Evolutionary conservation across 2,329 filamentous ascomycete genomes (phyloP).

Genomic region (Tolypocladium nubicola): DNA sequence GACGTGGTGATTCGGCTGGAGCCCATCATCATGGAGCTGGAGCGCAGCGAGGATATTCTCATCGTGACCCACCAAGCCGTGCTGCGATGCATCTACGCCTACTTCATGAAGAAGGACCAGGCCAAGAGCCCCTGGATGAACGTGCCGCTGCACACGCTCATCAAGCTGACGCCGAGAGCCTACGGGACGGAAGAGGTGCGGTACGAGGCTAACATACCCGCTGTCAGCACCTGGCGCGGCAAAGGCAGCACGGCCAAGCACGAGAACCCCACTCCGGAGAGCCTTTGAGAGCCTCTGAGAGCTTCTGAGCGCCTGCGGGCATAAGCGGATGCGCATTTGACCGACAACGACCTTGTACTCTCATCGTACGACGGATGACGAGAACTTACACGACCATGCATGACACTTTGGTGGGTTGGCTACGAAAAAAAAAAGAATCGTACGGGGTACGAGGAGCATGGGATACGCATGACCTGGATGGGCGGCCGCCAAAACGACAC

Average conservation of each 20-base stretch:
- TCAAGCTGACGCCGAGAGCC: slow-evolving; percentile 89
- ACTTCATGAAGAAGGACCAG: slow-evolving; percentile 97
- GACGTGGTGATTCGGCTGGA: slow-evolving; percentile 96
- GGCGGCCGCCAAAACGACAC: neutral
- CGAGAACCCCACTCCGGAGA: slow-evolving; percentile 45
- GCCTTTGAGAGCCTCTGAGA: slow-evolving; percentile 19
- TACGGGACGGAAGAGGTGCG: slow-evolving; percentile 88
- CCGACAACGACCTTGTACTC: neutral
- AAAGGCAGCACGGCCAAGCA: slow-evolving; percentile 91
- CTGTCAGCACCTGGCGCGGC: slow-evolving; percentile 90
- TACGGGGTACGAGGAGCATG: neutral
- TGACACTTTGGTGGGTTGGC: neutral
- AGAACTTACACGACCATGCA: neutral
- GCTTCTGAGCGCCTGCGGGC: slow-evolving; percentile 11
- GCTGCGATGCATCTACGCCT: slow-evolving; percentile 92
- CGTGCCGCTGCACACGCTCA: slow-evolving; percentile 88
- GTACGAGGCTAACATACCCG: slow-evolving; percentile 83
- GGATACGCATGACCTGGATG: neutral
- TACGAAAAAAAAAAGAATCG: neutral
- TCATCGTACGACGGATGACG: neutral
- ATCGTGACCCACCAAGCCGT: slow-evolving; percentile 98
- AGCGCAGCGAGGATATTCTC: slow-evolving; percentile 90
- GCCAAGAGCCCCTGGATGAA: slow-evolving; percentile 96
- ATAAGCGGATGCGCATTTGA: neutral
- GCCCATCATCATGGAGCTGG: slow-evolving; percentile 98